phyloP scores from a whole-genome alignment of 306 rosid species.

The Morella rubra region DNA sequence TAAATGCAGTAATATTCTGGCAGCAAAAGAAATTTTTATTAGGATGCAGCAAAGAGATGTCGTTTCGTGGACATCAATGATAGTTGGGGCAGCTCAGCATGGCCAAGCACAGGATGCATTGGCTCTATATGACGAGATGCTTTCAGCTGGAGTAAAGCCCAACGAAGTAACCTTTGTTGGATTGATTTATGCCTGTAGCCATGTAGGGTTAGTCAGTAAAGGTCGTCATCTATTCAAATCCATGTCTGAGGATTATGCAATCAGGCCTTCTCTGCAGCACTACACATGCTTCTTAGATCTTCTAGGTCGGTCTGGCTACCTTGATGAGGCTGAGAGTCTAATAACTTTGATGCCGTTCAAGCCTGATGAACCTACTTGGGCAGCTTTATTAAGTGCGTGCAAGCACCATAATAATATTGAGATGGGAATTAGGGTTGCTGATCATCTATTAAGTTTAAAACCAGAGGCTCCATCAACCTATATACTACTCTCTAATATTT shows the following conservation, averaged over 20 bases:
- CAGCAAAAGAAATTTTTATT: slow-evolving; percentile 59
- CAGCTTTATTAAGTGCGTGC: slow-evolving; percentile 78
- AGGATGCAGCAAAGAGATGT: slow-evolving; percentile 61
- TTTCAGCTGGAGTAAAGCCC: slow-evolving; percentile 55
- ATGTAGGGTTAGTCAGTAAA: slow-evolving; percentile 63
- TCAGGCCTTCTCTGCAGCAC: slow-evolving; percentile 77
- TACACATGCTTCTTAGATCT: slow-evolving; percentile 87
- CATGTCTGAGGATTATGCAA: slow-evolving; percentile 57
- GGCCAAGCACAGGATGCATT: slow-evolving; percentile 76
- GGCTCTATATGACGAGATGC: slow-evolving; percentile 64
- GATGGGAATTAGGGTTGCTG: slow-evolving; percentile 70
- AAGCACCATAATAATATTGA: slow-evolving; percentile 56
- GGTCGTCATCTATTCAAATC: slow-evolving; percentile 68
- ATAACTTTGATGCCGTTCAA: slow-evolving; percentile 56
- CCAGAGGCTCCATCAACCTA: slow-evolving; percentile 71
- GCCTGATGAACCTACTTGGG: slow-evolving; percentile 94
- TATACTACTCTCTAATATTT: slow-evolving; percentile 66
- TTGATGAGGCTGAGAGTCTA: slow-evolving; percentile 73
- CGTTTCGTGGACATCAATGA: slow-evolving; percentile 91
- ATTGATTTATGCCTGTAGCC: slow-evolving; percentile 82
- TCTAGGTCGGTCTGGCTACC: slow-evolving; percentile 85
- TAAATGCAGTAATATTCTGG: slow-evolving; percentile 72
- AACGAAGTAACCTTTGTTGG: slow-evolving; percentile 92
- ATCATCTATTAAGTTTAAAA: slow-evolving; percentile 47
- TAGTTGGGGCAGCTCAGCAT: slow-evolving; percentile 80